phyloP scores from a whole-genome alignment of 164 flowering plant genomes.

The Piper longum region DNA sequence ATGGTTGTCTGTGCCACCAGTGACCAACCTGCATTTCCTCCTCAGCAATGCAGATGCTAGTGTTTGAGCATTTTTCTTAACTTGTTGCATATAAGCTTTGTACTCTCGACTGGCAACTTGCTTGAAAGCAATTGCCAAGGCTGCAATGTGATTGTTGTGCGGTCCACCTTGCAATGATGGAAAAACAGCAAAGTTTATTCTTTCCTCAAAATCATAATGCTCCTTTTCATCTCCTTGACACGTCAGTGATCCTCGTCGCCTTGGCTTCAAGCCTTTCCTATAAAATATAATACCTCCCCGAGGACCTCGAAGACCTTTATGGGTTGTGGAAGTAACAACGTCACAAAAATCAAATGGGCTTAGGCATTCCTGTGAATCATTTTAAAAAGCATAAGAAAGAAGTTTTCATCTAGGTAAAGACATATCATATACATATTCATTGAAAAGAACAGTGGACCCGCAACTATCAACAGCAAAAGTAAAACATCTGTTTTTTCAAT shows the following conservation, averaged over 20 bases:
- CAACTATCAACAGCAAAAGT: too few species aligned
- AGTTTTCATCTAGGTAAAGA: too few species aligned
- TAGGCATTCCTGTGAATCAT: slow-evolving; percentile 44
- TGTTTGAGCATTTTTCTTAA: slow-evolving; percentile 83
- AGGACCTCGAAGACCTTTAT: slow-evolving; percentile 88
- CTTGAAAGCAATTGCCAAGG: slow-evolving; percentile 86
- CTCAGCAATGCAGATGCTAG: slow-evolving; percentile 63
- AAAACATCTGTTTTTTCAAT: too few species aligned
- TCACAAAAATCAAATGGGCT: slow-evolving; percentile 92
- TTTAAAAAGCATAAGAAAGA: too few species aligned
- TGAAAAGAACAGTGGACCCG: too few species aligned
- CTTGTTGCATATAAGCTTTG: slow-evolving; percentile 74
- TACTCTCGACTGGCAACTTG: slow-evolving; percentile 80
- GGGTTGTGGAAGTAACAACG: slow-evolving; percentile 87
- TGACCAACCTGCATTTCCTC: slow-evolving; percentile 66
- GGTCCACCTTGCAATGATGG: slow-evolving; percentile 96
- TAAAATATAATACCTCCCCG: slow-evolving; percentile 86
- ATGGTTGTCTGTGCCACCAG: slow-evolving; percentile 95
- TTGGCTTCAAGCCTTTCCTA: slow-evolving; percentile 52
- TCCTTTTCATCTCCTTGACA: slow-evolving; percentile 42
- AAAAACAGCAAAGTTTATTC: slow-evolving; percentile 79
- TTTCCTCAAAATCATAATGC: slow-evolving; percentile 72
- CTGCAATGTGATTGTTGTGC: slow-evolving; percentile 90
- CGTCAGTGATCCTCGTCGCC: slow-evolving; percentile 30
- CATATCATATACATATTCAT: too few species aligned